These are phyloP conservation scores for Sclerotinia trifoliorum DNA, from an alignment of 2,329 filamentous ascomycete species.

Conservation along the genomic window DNA sequence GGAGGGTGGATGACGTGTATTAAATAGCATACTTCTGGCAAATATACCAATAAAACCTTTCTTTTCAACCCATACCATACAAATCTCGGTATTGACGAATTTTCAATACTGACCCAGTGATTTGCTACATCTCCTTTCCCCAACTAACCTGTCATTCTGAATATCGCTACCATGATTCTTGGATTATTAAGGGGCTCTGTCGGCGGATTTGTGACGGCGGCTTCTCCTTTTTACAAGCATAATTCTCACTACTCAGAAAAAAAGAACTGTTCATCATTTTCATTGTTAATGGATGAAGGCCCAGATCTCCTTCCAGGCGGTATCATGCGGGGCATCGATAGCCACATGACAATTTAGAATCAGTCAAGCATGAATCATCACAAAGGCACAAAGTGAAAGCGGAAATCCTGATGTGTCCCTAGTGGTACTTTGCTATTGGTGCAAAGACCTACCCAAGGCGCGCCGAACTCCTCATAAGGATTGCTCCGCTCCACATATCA, in stretches of 20 bases:
- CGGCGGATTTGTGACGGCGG: no score
- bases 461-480: slow-evolving; percentile 14
- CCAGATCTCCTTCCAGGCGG: background rate
- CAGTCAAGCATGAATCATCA: background rate
- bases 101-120: background rate
- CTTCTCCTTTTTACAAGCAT: background rate
- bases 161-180: background rate
- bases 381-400: background rate
- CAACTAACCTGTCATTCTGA: background rate
- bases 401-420: background rate
- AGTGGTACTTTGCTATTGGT: slow-evolving; percentile 3
- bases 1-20: slow-evolving; percentile 12
- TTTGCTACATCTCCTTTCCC: background rate
- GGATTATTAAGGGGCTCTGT: background rate
- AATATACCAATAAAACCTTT: slow-evolving; percentile 21
- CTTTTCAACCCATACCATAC: slow-evolving; percentile 1
- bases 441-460: slow-evolving; percentile 8
- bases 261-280: background rate
- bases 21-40: slow-evolving; percentile 19
- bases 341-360: background rate
- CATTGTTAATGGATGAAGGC: background rate
- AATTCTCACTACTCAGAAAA: background rate
- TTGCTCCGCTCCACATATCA: slow-evolving; percentile 5
- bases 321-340: background rate
- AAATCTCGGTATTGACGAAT: background rate